Base-by-base conservation (phyloP, 2,329 filamentous ascomycete species). In the Cadophora luteo-olivacea region DNA sequence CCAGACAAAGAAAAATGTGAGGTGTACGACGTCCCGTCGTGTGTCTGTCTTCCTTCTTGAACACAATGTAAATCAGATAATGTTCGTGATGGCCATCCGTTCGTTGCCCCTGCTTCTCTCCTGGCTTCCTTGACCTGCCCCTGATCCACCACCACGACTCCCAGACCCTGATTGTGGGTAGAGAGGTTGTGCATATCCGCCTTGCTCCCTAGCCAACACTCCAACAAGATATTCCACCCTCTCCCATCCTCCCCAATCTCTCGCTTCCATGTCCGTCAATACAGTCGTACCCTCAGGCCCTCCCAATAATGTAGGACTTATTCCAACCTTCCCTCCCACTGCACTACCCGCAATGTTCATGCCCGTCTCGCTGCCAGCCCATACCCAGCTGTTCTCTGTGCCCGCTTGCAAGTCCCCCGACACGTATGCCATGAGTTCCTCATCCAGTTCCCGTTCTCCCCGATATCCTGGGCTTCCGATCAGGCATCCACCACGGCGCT, bases 371-470 rank as follows among this genome's bases (percentile, higher is more conserved):
- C 85, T 84, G 36, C 86, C 84, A 75, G 86, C 81, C 95, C 94
- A 97, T 4, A 94, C 87, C 95, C 95, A 98, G 14, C 90, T 90
- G 45, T 88, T 88, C 64, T 94, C 91, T 0, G 86, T 84, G n/a
- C 86, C 89, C 0, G 91, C 92, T 80, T 98, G 95, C 75, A 97
- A 84, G 80, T 98, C 96, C 0, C 91, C 92, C 36, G 92, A 95
- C 0, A 92, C 89, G 75, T 97, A 97, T 0, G 90, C 92, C 33
- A 98, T 82, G 73, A 98, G 86, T 78, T 97, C 95, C 77, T 98
- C 94, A 75, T 99, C 94, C 67, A 76, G 61, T 16, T 75, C 74
- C 8, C 68, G 66, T 12, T 72, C 69, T 12, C 68, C 63, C 11
- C 68, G 61, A 36, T 70, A 72, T 9, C 54, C 67, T 61, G 61